These are phyloP conservation scores for Dillenia suffruticosa DNA, from an alignment of 164 flowering plant genomes.

Conservation along the genomic window DNA sequence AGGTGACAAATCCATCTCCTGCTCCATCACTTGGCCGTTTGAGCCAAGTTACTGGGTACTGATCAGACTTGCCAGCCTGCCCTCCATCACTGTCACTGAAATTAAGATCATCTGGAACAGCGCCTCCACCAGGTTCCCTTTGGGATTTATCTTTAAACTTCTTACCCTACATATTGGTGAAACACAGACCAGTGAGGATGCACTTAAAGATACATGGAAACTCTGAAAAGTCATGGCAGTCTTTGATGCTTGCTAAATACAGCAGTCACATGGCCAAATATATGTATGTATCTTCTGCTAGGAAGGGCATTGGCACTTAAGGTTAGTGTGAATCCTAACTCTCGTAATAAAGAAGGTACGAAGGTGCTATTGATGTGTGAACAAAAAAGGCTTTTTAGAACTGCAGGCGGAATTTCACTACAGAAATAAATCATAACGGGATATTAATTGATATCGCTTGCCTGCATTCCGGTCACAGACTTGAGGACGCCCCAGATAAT, in stretches of 20 bases:
- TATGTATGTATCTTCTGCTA: no score
- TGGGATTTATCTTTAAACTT: slow-evolving; percentile 91
- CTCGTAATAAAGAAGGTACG: no score
- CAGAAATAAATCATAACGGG: neutral
- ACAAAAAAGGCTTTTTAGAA: no score
- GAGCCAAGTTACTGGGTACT: slow-evolving; percentile 50
- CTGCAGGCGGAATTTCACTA: no score
- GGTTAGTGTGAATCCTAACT: no score
- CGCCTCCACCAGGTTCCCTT: slow-evolving; percentile 36
- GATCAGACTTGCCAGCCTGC: slow-evolving; percentile 59
- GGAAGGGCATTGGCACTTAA: no score
- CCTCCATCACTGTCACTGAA: slow-evolving; percentile 86
- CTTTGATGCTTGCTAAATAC: no score
- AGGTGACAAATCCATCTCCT: slow-evolving; percentile 97
- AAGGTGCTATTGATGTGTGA: no score
- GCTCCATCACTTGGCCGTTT: slow-evolving; percentile 88
- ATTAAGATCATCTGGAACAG: slow-evolving; percentile 68
- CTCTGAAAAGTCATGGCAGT: no score
- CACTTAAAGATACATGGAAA: neutral
- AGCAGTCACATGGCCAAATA: no score
- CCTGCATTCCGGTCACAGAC: slow-evolving; percentile 99
- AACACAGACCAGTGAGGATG: neutral
- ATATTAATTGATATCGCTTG: slow-evolving; percentile 9
- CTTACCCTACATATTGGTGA: slow-evolving; percentile 59
- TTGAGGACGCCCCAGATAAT: slow-evolving; percentile 97